A percentile compares a stretch with the other conserved stretches of the same genome.
Conservation (phyloP, 176 grass and related monocot genomes). For the Avena eriantha region DNA sequence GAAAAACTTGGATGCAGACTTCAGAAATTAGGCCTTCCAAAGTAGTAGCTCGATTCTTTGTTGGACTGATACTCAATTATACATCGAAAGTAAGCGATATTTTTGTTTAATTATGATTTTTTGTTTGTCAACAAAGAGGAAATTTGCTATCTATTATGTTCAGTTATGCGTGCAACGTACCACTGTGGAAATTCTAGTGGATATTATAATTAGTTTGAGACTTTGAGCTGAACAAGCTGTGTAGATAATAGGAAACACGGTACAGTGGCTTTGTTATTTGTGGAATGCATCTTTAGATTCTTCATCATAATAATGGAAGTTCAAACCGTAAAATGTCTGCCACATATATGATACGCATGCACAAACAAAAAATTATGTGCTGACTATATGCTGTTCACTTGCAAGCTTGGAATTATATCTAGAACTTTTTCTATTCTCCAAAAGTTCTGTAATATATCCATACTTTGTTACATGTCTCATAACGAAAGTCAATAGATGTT, state of each 20-base stretch:
- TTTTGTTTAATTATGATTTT: neutral
- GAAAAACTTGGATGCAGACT: constrained; percentile 97
- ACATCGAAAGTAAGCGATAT: constrained; percentile 18
- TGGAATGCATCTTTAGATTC: constrained; percentile 18
- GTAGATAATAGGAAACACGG: too few species aligned
- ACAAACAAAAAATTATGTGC: neutral
- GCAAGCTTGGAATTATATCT: too few species aligned
- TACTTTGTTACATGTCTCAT: neutral
- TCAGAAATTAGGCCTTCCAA: constrained; percentile 78
- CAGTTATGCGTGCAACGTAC: too few species aligned
- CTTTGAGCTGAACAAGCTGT: too few species aligned
- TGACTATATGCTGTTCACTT: neutral
- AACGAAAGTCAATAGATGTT: neutral
- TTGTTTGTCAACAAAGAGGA: too few species aligned
- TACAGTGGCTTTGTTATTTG: neutral
- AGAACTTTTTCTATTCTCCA: too few species aligned
- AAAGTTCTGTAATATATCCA: neutral
- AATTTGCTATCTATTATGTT: too few species aligned
- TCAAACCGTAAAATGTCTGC: neutral
- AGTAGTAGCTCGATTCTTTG: constrained; percentile 90
- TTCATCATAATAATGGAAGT: neutral
- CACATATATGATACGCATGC: neutral
- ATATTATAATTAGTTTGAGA: too few species aligned
- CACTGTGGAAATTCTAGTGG: too few species aligned
- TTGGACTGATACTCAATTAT: constrained; percentile 79